Evolutionary conservation across 1,284 basidiomycete species (phyloP), one percentile per base, ranked within the genome.

Genomic region (Cronartium quercuum): DNA sequence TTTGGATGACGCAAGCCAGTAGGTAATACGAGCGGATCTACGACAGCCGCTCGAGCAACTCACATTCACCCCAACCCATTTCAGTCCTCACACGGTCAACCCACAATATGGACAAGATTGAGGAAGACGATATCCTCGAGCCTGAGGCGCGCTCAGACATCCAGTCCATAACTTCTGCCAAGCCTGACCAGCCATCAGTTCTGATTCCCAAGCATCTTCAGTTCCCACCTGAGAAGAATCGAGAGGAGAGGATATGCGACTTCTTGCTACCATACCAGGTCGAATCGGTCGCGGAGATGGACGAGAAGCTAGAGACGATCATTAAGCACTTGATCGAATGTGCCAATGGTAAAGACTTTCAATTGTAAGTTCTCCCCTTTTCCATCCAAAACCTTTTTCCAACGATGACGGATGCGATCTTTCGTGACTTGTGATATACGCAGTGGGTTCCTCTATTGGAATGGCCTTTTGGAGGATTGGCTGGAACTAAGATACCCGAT

Each of bases 401-500:
- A 82, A 82, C 91, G 47, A 88, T 89, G 83, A 68, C 74, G 79
- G 71, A 80, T 57, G 51, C 55, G 42, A 15, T 24, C 21, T n/a
- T 0, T 24, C 0, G 35, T 44, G 15, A 76, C 18, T 63, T 58
- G 13, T 24, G 47, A 77, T 76, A 67, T 77, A 77, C 15, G 78
- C 34, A 73, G 70, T 66, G 78, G 78, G 21, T 79, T 79, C 55
- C 76, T 77, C 57, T 78, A 77, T 79, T 81, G 86, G 83, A 78
- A 81, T 75, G 79, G 79, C 71, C 76, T 77, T 1, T 79, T 84
- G 10, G 82, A 83, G 64, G 92, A 90, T 81, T 93, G 91, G 91
- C 82, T 83, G 64, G 88, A 88, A 84, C 86, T 93, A 81, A 90
- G 91, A 78, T 93, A 92, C 80, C 91, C 91, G 15, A 89, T 94